Conservation (phyloP, 352 stramenopile genomes). For the Blastocystis sp. region DNA sequence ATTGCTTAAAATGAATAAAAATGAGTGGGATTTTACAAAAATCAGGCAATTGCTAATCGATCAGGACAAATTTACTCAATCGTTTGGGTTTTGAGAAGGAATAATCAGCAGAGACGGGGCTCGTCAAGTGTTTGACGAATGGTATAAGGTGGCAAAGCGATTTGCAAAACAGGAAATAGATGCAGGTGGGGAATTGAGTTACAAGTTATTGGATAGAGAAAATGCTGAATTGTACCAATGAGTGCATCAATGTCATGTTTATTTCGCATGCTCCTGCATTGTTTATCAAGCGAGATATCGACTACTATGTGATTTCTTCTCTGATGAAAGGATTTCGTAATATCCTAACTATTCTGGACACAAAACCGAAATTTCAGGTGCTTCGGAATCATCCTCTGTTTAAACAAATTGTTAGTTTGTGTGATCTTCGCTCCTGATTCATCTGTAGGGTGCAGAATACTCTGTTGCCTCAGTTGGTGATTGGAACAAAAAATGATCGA, state of each 20-base stretch:
- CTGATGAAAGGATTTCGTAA: conserved; percentile 53
- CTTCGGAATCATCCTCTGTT: background rate
- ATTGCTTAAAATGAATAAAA: background rate
- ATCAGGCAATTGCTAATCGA: background rate
- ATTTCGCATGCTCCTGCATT: background rate
- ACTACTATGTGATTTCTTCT: conserved; percentile 54
- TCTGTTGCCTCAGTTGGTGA: background rate
- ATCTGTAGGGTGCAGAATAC: background rate
- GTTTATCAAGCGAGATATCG: conserved; percentile 27
- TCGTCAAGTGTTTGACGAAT: conserved; percentile 50
- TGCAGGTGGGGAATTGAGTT: background rate
- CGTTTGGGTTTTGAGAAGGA: background rate
- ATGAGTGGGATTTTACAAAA: conserved; percentile 10
- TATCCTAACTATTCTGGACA: conserved; percentile 13
- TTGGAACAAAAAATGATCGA: conserved; percentile 1
- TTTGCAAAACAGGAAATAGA: conserved; percentile 8
- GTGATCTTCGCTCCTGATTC: background rate
- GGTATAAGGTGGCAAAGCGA: background rate
- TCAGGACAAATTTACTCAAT: conserved; percentile 34
- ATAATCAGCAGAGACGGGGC: conserved; percentile 5
- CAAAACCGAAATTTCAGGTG: conserved; percentile 58
- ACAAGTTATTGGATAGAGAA: background rate
- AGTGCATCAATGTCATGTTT: conserved; percentile 38
- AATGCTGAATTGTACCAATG: conserved; percentile 35
- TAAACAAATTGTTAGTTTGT: background rate